Evolutionary conservation across 1,284 basidiomycete genomes (phyloP).

Genomic region (Vanrija sp.): DNA sequence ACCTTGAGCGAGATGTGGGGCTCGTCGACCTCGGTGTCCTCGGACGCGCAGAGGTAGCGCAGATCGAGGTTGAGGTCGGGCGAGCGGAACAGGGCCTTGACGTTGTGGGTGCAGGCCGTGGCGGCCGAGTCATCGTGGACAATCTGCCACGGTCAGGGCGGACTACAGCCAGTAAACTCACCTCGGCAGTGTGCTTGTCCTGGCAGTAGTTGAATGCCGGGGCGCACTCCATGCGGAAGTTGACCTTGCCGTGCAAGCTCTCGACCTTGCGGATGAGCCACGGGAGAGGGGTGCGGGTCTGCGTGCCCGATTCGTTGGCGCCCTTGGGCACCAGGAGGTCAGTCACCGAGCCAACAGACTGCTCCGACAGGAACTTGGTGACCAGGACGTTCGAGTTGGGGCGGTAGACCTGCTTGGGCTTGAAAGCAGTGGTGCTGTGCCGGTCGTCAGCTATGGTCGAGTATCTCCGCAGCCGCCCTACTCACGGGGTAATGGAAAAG

Average conservation of each 20-base stretch:
- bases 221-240: constrained; percentile 76
- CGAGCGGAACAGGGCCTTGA: constrained; percentile 67
- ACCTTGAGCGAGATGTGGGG: constrained; percentile 59
- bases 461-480: constrained; percentile 9
- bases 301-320: constrained; percentile 32
- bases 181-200: constrained; percentile 62
- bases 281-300: constrained; percentile 54
- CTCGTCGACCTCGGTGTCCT: constrained; percentile 46
- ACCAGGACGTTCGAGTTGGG: constrained; percentile 82
- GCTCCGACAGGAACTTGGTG: constrained; percentile 80
- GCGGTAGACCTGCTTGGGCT: constrained; percentile 72
- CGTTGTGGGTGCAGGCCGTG: constrained; percentile 48
- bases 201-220: constrained; percentile 91
- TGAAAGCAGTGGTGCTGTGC: constrained; percentile 37
- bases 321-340: constrained; percentile 50
- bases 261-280: constrained; percentile 87
- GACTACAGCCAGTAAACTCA: constrained; percentile 19
- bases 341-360: constrained; percentile 73
- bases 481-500: constrained; percentile 71
- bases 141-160: constrained; percentile 29
- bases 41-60: constrained; percentile 58
- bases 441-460: constrained; percentile 52
- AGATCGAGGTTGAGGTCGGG: constrained; percentile 65
- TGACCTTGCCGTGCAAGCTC: constrained; percentile 71
- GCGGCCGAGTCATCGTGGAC: constrained; percentile 53